Percentiles rank a stretch among this genome's conserved stretches.
phyloP scores from a whole-genome alignment of 2,329 filamentous ascomycete species.

The Aureobasidium namibiae region DNA sequence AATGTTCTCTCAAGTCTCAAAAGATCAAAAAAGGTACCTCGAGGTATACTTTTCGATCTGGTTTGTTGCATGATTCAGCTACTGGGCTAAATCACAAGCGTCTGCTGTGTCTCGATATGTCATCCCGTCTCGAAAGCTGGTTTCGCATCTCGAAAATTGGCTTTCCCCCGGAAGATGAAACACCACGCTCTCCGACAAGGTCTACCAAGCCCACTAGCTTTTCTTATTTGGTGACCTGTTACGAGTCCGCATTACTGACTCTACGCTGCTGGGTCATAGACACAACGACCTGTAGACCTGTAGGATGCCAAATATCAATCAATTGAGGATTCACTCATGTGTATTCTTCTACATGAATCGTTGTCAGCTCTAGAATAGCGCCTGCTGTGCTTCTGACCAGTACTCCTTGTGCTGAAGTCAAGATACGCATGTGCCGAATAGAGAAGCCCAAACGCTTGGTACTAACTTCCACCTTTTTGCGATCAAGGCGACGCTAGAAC shows the following conservation, averaged over 20 bases:
- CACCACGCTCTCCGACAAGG: neutral
- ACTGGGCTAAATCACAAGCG: neutral
- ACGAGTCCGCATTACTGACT: neutral
- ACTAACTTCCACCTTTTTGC: neutral
- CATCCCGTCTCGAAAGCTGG: neutral
- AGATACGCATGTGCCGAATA: neutral
- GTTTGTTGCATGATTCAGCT: neutral
- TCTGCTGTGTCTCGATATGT: neutral
- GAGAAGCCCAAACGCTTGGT: neutral
- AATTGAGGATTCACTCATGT: neutral
- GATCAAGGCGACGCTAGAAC: slow-evolving; percentile 6
- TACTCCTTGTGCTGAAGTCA: too few species aligned
- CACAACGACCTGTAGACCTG: neutral
- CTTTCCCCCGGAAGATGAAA: neutral
- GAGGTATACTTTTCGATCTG: neutral
- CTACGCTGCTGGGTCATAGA: neutral
- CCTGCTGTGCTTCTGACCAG: neutral
- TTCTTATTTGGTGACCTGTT: neutral
- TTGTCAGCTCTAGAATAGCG: neutral
- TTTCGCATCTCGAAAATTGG: neutral
- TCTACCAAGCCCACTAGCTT: neutral
- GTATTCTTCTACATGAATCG: neutral
- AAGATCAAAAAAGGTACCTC: neutral
- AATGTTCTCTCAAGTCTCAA: neutral
- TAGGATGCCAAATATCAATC: neutral